Conservation (phyloP, 106 monocot genomes). For the Allium fistulosum region DNA sequence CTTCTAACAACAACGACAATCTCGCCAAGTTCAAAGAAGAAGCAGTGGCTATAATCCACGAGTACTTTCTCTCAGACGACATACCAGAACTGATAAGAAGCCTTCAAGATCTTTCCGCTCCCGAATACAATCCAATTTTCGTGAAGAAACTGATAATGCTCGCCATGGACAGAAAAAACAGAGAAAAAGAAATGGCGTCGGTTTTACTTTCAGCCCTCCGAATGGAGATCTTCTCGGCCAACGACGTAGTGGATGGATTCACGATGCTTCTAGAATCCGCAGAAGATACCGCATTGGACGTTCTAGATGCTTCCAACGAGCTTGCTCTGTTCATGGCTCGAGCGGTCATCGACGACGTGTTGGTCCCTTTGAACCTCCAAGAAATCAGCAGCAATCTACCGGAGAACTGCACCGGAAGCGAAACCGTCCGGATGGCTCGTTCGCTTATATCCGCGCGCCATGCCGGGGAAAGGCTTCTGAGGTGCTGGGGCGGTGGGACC, state of each 20-base stretch:
- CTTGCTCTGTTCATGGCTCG: slow-evolving; percentile 76
- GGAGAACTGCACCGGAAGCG: slow-evolving; percentile 39
- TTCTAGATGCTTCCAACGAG: slow-evolving; percentile 72
- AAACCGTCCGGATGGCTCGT: slow-evolving; percentile 64
- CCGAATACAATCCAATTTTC: slow-evolving; percentile 69
- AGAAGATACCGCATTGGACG: slow-evolving; percentile 69
- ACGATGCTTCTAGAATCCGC: slow-evolving; percentile 63
- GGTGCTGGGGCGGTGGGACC: slow-evolving; percentile 89
- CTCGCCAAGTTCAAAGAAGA: slow-evolving; percentile 56
- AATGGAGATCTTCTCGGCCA: slow-evolving; percentile 41
- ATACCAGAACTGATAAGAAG: slow-evolving; percentile 65
- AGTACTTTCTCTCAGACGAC: slow-evolving; percentile 86
- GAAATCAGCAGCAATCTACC: slow-evolving; percentile 48
- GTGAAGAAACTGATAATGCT: slow-evolving; percentile 77
- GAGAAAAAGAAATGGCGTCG: slow-evolving; percentile 89
- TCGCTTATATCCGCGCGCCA: slow-evolving; percentile 61
- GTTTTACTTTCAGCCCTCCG: slow-evolving; percentile 59
- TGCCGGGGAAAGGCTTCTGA: slow-evolving; percentile 66
- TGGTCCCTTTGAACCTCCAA: slow-evolving; percentile 58
- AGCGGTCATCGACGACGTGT: slow-evolving; percentile 68
- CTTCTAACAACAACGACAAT: slow-evolving; percentile 47
- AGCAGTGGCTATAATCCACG: slow-evolving; percentile 59
- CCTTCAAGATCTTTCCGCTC: slow-evolving; percentile 59
- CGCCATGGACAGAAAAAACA: slow-evolving; percentile 74
- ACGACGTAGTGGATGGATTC: slow-evolving; percentile 74